phyloP scores from a whole-genome alignment of 2,329 filamentous ascomycete genomes.

The Pezicula neosporulosa region DNA sequence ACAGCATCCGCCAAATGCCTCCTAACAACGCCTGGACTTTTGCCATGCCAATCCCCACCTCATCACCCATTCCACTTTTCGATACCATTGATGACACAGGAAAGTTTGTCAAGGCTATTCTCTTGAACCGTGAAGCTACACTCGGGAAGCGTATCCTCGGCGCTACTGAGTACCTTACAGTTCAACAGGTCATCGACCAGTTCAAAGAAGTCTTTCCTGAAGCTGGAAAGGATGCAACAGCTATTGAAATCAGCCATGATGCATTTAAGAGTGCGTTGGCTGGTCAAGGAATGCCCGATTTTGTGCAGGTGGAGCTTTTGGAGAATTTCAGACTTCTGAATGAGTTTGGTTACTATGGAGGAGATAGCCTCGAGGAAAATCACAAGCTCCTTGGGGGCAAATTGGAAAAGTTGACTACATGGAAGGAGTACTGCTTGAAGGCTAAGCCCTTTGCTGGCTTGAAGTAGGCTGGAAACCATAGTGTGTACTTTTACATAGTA shows the following conservation, averaged over 20 bases:
- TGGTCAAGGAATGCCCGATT: slow-evolving; percentile 33
- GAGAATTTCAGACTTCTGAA: slow-evolving; percentile 51
- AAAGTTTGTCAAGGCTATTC: slow-evolving; percentile 28
- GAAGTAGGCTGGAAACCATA: slow-evolving; percentile 23
- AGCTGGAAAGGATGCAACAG: slow-evolving; percentile 34
- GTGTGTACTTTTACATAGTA: background rate
- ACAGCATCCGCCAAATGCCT: slow-evolving; percentile 19
- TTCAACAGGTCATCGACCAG: slow-evolving; percentile 33
- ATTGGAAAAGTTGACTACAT: slow-evolving; percentile 37
- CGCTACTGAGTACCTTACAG: slow-evolving; percentile 39
- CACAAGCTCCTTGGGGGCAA: slow-evolving; percentile 33
- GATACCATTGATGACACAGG: slow-evolving; percentile 31
- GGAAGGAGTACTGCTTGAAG: slow-evolving; percentile 35
- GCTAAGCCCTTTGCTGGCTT: slow-evolving; percentile 31
- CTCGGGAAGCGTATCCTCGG: slow-evolving; percentile 41
- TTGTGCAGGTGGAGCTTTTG: slow-evolving; percentile 43
- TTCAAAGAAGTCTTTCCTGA: slow-evolving; percentile 38
- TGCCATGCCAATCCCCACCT: slow-evolving; percentile 23
- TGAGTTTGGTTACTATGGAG: slow-evolving; percentile 50
- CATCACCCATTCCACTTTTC: slow-evolving; percentile 29
- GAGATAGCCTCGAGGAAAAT: slow-evolving; percentile 36
- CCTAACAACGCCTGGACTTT: slow-evolving; percentile 27
- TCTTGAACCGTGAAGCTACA: slow-evolving; percentile 30
- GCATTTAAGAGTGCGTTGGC: slow-evolving; percentile 36
- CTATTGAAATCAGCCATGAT: slow-evolving; percentile 33